phyloP scores from a whole-genome alignment of 1,284 basidiomycete genomes.

The Cystobasidiaceae sp. region DNA sequence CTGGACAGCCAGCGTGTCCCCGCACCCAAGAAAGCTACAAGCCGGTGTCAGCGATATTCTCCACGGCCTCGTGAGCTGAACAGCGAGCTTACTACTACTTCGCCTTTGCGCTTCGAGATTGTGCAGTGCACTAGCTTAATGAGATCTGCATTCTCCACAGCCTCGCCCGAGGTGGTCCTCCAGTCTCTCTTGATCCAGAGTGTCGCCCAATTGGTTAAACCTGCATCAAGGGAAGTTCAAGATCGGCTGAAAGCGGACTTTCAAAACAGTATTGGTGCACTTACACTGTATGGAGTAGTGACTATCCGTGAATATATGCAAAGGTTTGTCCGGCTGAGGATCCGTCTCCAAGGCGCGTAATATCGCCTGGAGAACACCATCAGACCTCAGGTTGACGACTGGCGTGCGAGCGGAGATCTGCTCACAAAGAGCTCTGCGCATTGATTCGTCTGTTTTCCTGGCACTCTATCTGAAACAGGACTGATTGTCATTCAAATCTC shows the following conservation, averaged over 20 bases:
- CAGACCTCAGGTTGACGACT: background rate
- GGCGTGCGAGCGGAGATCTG: constrained; percentile 23
- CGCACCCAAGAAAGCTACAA: constrained; percentile 62
- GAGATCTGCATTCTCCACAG: constrained; percentile 62
- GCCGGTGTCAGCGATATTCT: background rate
- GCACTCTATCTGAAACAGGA: constrained; percentile 66
- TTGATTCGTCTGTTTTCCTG: constrained; percentile 80
- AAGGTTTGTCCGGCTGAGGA: constrained; percentile 53
- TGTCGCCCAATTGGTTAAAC: background rate
- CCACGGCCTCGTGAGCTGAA: background rate
- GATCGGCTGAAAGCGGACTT: background rate
- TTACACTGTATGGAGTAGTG: constrained; percentile 66
- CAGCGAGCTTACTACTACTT: constrained; percentile 8
- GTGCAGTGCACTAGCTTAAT: constrained; percentile 56
- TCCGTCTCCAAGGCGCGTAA: constrained; percentile 64
- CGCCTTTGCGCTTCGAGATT: constrained; percentile 5
- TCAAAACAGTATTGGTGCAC: constrained; percentile 28
- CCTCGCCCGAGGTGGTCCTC: constrained; percentile 50
- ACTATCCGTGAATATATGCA: constrained; percentile 71
- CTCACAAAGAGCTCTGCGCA: constrained; percentile 74
- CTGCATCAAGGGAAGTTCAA: background rate
- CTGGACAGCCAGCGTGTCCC: constrained; percentile 63
- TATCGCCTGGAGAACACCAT: constrained; percentile 58
- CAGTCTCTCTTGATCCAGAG: constrained; percentile 47
- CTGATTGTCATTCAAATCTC: background rate